A percentile compares a stretch with the other conserved stretches of the same genome.
These are phyloP conservation scores for Phoenix dactylifera DNA, from an alignment of 176 grass and related monocot genomes.

Conservation along the genomic window DNA sequence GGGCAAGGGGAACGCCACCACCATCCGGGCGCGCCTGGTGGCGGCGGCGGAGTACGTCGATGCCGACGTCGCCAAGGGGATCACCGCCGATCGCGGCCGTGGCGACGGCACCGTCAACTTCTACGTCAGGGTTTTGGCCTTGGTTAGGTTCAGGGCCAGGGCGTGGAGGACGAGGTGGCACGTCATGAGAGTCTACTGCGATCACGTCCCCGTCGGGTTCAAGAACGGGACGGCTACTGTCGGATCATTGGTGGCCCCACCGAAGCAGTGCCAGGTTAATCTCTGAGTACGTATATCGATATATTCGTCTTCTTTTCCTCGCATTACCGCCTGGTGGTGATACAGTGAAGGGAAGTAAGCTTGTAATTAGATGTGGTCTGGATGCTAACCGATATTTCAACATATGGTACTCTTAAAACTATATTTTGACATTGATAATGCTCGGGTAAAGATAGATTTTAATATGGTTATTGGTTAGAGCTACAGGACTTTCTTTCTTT, in stretches of 20 bases:
- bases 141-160: conserved; percentile 52
- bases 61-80: conserved; percentile 28
- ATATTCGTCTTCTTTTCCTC: too few relatives aligned
- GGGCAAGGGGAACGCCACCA: conserved; percentile 33
- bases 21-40: conserved; percentile 40
- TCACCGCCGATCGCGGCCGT: conserved; percentile 25
- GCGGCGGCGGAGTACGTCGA: conserved; percentile 47
- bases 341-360: too few relatives aligned
- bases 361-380: too few relatives aligned
- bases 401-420: too few relatives aligned
- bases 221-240: conserved; percentile 34
- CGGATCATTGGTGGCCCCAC: conserved; percentile 20
- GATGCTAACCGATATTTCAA: too few relatives aligned
- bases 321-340: too few relatives aligned
- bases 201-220: conserved; percentile 45
- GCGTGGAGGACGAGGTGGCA: conserved; percentile 72
- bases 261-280: conserved; percentile 38
- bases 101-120: conserved; percentile 36
- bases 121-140: conserved; percentile 49
- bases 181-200: conserved; percentile 52
- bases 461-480: too few relatives aligned
- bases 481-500: too few relatives aligned
- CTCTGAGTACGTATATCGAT: conserved; percentile 33
- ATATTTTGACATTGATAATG: too few relatives aligned
- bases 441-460: too few relatives aligned